Conservation (phyloP, 2,329 filamentous ascomycete genomes). For the Chaetomium olivaceum region DNA sequence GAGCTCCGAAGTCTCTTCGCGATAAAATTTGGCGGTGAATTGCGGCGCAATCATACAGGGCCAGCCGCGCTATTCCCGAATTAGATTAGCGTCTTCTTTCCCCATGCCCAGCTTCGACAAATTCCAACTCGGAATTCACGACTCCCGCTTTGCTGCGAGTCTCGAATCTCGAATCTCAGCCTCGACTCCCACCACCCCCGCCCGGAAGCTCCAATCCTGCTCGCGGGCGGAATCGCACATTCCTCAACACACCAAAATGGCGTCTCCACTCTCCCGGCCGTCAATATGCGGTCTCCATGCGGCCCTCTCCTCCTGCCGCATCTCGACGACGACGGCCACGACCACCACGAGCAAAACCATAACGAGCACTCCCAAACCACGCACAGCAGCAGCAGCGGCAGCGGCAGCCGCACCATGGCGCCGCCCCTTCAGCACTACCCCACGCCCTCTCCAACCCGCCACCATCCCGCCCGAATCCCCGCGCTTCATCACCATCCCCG, state of each 20-base stretch:
- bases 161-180: slow-evolving; percentile 14
- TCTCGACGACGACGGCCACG: slow-evolving; percentile 17
- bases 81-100: slow-evolving; percentile 18
- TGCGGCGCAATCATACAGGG: slow-evolving; percentile 24
- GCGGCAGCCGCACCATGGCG: slow-evolving; percentile 15
- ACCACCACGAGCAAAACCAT: not conserved
- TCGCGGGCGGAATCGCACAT: slow-evolving; percentile 11
- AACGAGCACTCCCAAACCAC: slow-evolving; percentile 1
- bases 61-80: slow-evolving; percentile 16
- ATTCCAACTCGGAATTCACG: slow-evolving; percentile 22
- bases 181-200: slow-evolving; percentile 13
- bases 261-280: slow-evolving; percentile 32
- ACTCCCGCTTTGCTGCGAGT: not conserved
- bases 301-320: slow-evolving; percentile 27
- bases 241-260: slow-evolving; percentile 29
- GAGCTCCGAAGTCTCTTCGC: slow-evolving; percentile 24
- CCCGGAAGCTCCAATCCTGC: slow-evolving; percentile 15
- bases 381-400: too few species aligned
- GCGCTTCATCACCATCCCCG: slow-evolving; percentile 79
- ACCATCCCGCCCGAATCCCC: slow-evolving; percentile 80
- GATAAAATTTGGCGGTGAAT: slow-evolving; percentile 31
- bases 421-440: slow-evolving; percentile 33
- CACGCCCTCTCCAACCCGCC: slow-evolving; percentile 43
- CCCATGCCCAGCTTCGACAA: slow-evolving; percentile 27
- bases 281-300: slow-evolving; percentile 31